phyloP scores from a whole-genome alignment of 192 early-diverging fungal species.

The Umbelopsis vinacea region DNA sequence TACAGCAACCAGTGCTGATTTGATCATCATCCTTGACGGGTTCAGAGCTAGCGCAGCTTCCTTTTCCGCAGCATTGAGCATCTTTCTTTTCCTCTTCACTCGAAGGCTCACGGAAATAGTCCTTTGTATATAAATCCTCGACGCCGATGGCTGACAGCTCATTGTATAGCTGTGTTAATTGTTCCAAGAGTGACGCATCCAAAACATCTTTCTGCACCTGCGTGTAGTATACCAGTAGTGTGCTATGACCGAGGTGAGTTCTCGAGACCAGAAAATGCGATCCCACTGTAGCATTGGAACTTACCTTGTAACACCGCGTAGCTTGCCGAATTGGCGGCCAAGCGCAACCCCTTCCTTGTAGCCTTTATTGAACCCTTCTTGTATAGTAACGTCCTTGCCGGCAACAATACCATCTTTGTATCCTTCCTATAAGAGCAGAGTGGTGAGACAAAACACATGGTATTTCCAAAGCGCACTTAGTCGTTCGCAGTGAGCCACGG shows the following conservation, averaged over 20 bases:
- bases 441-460: neutral
- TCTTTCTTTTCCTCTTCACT: neutral
- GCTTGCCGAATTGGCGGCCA: constrained; percentile 53
- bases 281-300: neutral
- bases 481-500: neutral
- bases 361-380: constrained; percentile 66
- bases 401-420: constrained; percentile 70
- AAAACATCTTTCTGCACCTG: constrained; percentile 1
- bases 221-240: constrained; percentile 8
- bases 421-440: constrained; percentile 47
- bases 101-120: neutral
- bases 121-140: constrained; percentile 12
- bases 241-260: neutral
- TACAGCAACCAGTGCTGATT: neutral
- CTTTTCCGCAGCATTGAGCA: constrained; percentile 5
- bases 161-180: constrained; percentile 6
- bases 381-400: constrained; percentile 60
- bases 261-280: neutral
- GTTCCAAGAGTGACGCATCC: neutral
- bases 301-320: constrained; percentile 60
- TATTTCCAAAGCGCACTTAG: too few relatives aligned
- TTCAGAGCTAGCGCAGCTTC: neutral
- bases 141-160: neutral
- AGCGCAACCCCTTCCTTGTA: constrained; percentile 58
- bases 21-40: neutral